A percentile compares a stretch with the other conserved stretches of the same genome.
phyloP scores from a whole-genome alignment of 306 rosid species.

The Castanospermum australe region DNA sequence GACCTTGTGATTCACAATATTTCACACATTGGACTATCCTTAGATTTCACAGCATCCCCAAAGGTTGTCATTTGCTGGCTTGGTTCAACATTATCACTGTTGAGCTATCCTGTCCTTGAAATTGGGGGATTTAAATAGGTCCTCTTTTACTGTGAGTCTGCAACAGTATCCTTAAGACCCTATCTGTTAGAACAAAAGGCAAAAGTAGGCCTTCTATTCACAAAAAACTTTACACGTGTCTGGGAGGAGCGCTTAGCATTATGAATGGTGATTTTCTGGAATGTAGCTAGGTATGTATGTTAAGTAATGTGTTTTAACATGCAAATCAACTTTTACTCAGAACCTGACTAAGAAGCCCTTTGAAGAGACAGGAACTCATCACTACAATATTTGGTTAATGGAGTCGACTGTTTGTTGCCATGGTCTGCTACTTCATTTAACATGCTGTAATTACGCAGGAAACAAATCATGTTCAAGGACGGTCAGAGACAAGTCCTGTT shows the following conservation, averaged over 20 bases:
- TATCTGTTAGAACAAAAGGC: background rate
- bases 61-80: no score
- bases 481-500: slow-evolving; percentile 35
- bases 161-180: background rate
- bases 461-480: slow-evolving; percentile 34
- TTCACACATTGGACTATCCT: no score
- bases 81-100: background rate
- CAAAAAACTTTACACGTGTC: background rate
- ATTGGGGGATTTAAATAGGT: background rate
- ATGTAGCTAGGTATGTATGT: background rate
- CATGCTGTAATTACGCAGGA: slow-evolving; percentile 38
- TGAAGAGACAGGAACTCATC: background rate
- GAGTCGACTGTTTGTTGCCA: background rate
- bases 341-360: background rate
- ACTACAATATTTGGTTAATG: background rate
- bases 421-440: background rate
- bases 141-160: background rate
- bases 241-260: background rate
- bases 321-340: background rate
- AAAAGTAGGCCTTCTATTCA: background rate
- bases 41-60: no score
- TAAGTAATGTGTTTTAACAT: background rate
- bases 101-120: background rate
- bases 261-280: background rate
- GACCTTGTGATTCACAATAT: no score